Base-by-base conservation (phyloP, 768 basidiomycete genomes). In the Russula emetica region DNA sequence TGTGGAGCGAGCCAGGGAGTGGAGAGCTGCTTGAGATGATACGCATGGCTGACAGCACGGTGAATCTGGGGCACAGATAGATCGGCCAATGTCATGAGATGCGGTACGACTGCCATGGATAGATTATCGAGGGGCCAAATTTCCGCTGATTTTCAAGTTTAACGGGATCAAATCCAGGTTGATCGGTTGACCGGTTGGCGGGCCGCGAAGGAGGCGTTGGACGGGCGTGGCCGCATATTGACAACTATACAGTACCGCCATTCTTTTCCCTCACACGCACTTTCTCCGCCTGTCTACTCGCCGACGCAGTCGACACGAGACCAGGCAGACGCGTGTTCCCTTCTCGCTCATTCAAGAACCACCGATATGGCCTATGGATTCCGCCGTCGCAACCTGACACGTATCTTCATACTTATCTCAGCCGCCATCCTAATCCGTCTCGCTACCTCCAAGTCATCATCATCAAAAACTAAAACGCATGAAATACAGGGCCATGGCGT, bases 61-160 rank as follows among this genome's bases (percentile, higher is more conserved):
- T 79, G 72, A 45, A 98, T 92, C 72, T 96, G 90, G 2, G 81
- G 79, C 16, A 82, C 85, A 38, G 82, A 81, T 22, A 98, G 83
- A 78, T 98, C 95, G 3, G 94, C 96, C 68, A 97, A 80, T 10
- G 92, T 90, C 82, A 95, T 83, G 2, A 97, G 79, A 74, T 91
- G 91, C 0, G 89, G 92, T 58, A 79, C 73, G 54, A 54, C 26
- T 16, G 65, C 56, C 66, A 65, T 63, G 36, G 36, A 13, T 36
- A 13, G n/a, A 30, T 24, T 45, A n/a, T 22, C 7, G 52, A 38
- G 53, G 24, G 11, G 36, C 22, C 22, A 54, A 24, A 13, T 11
- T 13, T n/a, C n/a, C 32, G 32, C 32, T 8, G 8, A 32, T 32
- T 32, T 32, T 32, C 32, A 32, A 32, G 30, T 30, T 30, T 0